phyloP scores from a whole-genome alignment of 2,329 filamentous ascomycete species.

The Paraphoma sp. region DNA sequence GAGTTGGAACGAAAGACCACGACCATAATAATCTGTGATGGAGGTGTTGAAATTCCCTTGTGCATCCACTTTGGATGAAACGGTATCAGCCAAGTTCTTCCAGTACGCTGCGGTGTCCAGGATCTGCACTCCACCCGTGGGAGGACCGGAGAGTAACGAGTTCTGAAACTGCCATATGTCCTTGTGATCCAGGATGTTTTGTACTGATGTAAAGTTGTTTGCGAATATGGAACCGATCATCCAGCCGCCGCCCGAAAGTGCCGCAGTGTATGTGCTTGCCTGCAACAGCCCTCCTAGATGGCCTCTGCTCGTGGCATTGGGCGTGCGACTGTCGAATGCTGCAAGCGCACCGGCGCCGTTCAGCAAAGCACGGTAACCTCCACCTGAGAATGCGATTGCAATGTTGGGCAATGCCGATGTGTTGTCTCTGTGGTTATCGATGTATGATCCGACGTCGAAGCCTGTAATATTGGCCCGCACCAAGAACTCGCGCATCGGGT shows the following conservation, averaged over 20 bases:
- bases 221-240: constrained; percentile 79
- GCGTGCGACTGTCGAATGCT: constrained; percentile 78
- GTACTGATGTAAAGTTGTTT: constrained; percentile 78
- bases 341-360: constrained; percentile 81
- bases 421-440: constrained; percentile 66
- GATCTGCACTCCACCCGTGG: constrained; percentile 57
- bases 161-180: constrained; percentile 69
- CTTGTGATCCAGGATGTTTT: constrained; percentile 59
- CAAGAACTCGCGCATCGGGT: constrained; percentile 78
- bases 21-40: constrained; percentile 87
- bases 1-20: constrained; percentile 84
- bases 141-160: constrained; percentile 67
- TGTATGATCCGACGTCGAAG: constrained; percentile 78
- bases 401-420: constrained; percentile 69
- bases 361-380: constrained; percentile 85
- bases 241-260: constrained; percentile 85
- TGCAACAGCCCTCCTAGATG: constrained; percentile 84
- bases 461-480: constrained; percentile 73
- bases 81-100: constrained; percentile 62
- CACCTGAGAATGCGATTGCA: constrained; percentile 79
- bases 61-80: constrained; percentile 67
- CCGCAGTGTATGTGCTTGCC: constrained; percentile 79
- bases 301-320: constrained; percentile 65
- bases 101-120: constrained; percentile 69
- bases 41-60: constrained; percentile 69